Evolutionary conservation across 2,329 filamentous ascomycete species (phyloP), one percentile per base, ranked within the genome.

Genomic region (Oidium heveae): DNA sequence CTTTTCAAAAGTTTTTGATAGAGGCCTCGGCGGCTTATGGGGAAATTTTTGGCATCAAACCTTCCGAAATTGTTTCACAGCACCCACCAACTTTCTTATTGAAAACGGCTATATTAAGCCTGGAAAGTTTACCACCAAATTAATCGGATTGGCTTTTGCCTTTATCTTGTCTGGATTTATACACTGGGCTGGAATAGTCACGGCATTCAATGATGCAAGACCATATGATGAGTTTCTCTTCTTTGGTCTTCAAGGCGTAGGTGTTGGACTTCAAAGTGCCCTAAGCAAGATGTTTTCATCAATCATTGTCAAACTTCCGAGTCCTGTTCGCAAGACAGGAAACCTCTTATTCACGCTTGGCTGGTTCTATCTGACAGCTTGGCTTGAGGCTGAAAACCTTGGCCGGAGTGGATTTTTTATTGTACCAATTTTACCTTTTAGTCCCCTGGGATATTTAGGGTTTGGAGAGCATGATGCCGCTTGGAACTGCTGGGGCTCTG

Each of bases 31-130:
- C 0, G 88, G 87, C 0, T 82, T 82, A 68, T 96, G 88, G 89
- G 80, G 84, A 46, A 72, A 71, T 22, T 89, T 79, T 74, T 95
- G 89, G 89, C 89, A 96, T 66, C 88, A 95, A 67, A 80, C 82
- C 2, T 93, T 94, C 68, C 81, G 87, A 0, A 74, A 79, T 55
- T 78, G 76, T 2, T 87, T 89, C 63, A 68, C 75, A 41, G 74
- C 78, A 4, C 80, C 82, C 0, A 69, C 73, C 0, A 66, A 66
- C 1, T 75, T 70, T 61, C 61, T 82, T 55, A 64, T 66, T 8
- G 59, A 65, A 58, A 24, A 65, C 59, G 24, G 71, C 18, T 64
- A 71, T 59, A 51, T 77, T 56, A 60, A 58, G 57, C 58, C 63
- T 60, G 60, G 66, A 54, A 60, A 65, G 32, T n/a, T 57, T 56